Evolutionary conservation across 2,329 filamentous ascomycete species (phyloP), one percentile per base, ranked within the genome.

Genomic region (Arthrobotrys musiformis): DNA sequence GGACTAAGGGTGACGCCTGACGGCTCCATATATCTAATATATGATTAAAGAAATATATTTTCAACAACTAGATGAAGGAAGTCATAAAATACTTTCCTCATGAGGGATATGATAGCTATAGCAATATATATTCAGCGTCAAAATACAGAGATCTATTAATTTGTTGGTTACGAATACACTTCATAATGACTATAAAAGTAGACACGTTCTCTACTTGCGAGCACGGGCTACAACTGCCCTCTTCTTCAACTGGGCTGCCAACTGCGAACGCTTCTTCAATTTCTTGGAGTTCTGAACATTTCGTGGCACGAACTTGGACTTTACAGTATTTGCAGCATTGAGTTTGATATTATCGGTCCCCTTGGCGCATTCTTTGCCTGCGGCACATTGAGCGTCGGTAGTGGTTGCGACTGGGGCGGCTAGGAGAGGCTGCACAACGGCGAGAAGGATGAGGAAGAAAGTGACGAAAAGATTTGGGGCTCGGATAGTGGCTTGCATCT

Each of bases 391-490:
- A 0, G 37, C 15, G 42, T 42, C 35, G 11, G 28, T 35, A 1
- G 35, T 35, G 6, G 46, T 35, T 9, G 52, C 46, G 8, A 58
- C 26, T 19, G 70, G 70, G 17, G 62, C 52, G 17, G 70, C 70
- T 1, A 68, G 54, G 15, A 74, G 61, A 19, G 70, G 52, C 37
- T 74, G 62, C 11, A 68, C 24, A 17, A 60, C 30, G 19, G 70
- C 54, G 4, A 67, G 9, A 5, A 74, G 52, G 22, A 74, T 74
- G 22, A 74, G 26, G 30, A 74, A 67, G 61, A 74, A 67, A 9
- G 69, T 66, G 37, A 73, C 24, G 5, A 67, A 35, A 7, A 73
- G 50, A 42, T 61, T 73, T 50, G 69, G 69, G 3, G 61, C 37
- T 52, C 50, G 17, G 30, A 67, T 5, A 26, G 62, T 54, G 7